phyloP scores from a whole-genome alignment of 768 basidiomycete species.

The Mycena kentingensis region DNA sequence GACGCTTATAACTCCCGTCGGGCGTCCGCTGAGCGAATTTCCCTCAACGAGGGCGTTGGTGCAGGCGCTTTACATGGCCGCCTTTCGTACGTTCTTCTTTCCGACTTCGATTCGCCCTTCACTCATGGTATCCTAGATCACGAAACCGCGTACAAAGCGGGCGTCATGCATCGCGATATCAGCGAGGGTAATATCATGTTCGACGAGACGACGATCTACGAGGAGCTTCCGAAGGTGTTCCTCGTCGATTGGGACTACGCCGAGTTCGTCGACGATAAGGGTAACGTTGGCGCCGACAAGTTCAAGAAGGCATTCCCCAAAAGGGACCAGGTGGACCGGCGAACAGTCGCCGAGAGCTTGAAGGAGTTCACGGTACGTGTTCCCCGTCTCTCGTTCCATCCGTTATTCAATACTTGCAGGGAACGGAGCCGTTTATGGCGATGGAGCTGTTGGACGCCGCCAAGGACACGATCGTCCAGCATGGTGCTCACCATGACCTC shows the following conservation, averaged over 20 bases:
- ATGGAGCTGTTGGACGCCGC: no score
- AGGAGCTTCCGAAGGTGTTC: not conserved
- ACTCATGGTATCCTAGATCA: not conserved
- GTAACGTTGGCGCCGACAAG: not conserved
- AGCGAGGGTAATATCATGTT: not conserved
- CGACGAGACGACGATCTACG: not conserved
- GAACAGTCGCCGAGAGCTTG: no score
- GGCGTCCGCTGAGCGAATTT: not conserved
- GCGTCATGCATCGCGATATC: not conserved
- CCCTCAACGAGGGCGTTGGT: not conserved
- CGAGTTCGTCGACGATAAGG: not conserved
- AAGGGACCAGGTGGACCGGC: no score
- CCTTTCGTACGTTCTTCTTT: not conserved
- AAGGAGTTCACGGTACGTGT: no score
- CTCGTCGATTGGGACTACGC: slow-evolving; percentile 1
- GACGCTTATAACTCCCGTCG: not conserved
- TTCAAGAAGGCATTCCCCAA: no score
- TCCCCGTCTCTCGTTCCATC: no score
- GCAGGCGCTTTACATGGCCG: not conserved
- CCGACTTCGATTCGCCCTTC: not conserved
- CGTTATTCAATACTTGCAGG: no score
- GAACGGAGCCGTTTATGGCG: no score
- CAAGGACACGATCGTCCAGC: no score
- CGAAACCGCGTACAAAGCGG: not conserved
- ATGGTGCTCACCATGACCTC: slow-evolving; percentile 13